Percentiles rank a stretch among this genome's conserved stretches.
phyloP scores from a whole-genome alignment of 2,329 filamentous ascomycete species.

The Hypomyces rosellus region DNA sequence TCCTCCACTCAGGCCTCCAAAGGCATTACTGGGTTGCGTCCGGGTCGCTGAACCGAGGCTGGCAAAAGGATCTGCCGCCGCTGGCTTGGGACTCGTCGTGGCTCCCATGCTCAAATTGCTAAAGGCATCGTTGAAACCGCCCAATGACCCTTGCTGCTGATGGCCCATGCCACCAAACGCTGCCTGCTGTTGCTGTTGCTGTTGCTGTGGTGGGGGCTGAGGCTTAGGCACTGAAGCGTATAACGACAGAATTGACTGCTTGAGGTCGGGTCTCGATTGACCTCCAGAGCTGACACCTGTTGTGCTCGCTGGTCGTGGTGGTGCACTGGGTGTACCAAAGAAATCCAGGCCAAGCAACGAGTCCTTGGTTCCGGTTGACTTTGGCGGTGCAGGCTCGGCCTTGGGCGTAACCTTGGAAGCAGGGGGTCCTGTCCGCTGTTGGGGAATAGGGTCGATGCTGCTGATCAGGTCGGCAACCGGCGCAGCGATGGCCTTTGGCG shows the following conservation, averaged over 20 bases:
- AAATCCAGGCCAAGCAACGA: conserved; percentile 91
- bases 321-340: conserved; percentile 66
- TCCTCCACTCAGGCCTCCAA: conserved; percentile 59
- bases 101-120: conserved; percentile 40
- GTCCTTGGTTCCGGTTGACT: conserved; percentile 70
- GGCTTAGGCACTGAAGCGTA: conserved; percentile 81
- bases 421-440: conserved; percentile 65
- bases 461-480: conserved; percentile 76
- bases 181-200: conserved; percentile 42
- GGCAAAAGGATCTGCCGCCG: conserved; percentile 52
- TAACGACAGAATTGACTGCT: conserved; percentile 93
- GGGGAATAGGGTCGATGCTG: conserved; percentile 61
- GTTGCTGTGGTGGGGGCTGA: conserved; percentile 47
- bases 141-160: conserved; percentile 41
- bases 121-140: conserved; percentile 74
- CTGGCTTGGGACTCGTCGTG: conserved; percentile 37
- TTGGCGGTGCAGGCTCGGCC: conserved; percentile 58
- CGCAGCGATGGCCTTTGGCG: conserved; percentile 28
- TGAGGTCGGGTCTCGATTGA: conserved; percentile 83
- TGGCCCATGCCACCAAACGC: conserved; percentile 62
- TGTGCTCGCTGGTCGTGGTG: conserved; percentile 79
- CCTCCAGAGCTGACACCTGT: conserved; percentile 55
- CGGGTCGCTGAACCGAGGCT: conserved; percentile 40
- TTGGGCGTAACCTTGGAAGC: conserved; percentile 52
- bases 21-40: conserved; percentile 32